Evolutionary conservation across 371 early-diverging fungal species (phyloP).

Genomic region (Rhizopus delemar): DNA sequence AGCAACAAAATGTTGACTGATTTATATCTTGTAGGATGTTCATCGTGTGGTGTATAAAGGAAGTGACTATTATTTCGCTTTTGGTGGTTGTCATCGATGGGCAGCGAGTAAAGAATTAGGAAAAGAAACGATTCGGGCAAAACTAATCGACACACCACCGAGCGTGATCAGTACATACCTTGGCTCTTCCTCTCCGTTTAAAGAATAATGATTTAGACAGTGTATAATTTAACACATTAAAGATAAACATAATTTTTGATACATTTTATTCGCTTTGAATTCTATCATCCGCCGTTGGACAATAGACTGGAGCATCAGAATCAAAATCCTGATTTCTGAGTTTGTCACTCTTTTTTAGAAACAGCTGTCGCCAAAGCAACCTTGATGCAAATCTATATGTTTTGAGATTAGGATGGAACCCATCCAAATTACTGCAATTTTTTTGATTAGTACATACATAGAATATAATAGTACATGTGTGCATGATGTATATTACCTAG

Average conservation of each 20-base stretch:
- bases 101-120: conserved; percentile 50
- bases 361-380: conserved; percentile 25
- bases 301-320: conserved; percentile 20
- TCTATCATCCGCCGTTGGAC: conserved; percentile 27
- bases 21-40: conserved; percentile 28
- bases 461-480: not conserved
- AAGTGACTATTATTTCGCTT: conserved; percentile 52
- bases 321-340: conserved; percentile 1
- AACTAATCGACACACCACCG: conserved; percentile 45
- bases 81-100: conserved; percentile 57
- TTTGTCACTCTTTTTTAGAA: conserved; percentile 6
- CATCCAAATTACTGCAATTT: conserved; percentile 35
- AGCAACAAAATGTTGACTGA: not conserved
- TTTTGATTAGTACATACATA: not conserved
- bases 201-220: conserved; percentile 10
- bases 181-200: conserved; percentile 44
- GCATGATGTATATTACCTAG: conserved; percentile 20
- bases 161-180: conserved; percentile 43
- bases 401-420: conserved; percentile 34
- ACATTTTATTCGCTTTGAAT: conserved; percentile 13
- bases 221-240: not conserved
- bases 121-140: conserved; percentile 42
- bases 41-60: conserved; percentile 46
- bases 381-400: conserved; percentile 33
- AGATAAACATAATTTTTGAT: not conserved